These are phyloP conservation scores for Candida dajiaensis DNA, from an alignment of 805 yeast genomes.

Conservation along the genomic window DNA sequence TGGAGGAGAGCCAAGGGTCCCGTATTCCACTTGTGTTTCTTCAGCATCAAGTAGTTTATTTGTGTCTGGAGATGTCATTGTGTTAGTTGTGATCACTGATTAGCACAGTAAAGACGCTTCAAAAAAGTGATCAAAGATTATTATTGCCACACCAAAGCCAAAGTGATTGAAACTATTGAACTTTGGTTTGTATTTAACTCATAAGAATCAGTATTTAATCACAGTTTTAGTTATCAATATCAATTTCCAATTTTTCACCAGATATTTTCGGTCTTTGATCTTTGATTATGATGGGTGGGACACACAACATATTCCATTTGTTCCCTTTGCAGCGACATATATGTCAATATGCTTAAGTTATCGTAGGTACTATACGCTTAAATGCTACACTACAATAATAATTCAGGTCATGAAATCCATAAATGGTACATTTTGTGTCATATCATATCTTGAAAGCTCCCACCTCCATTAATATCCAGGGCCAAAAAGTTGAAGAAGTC, in stretches of 20 bases:
- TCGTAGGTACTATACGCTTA: too few species aligned
- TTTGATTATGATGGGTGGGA: too few species aligned
- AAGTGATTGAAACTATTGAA: too few species aligned
- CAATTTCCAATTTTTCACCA: conserved; percentile 23
- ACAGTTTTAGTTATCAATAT: conserved; percentile 16
- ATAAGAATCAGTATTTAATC: neutral
- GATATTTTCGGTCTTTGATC: conserved; percentile 10
- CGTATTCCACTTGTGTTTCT: neutral
- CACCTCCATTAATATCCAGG: conserved; percentile 20
- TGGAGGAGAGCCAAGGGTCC: neutral
- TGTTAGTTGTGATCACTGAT: neutral
- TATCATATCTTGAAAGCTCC: conserved; percentile 14
- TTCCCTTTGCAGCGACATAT: too few species aligned
- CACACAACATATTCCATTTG: too few species aligned
- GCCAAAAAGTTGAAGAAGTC: conserved; percentile 27
- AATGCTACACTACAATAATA: too few species aligned
- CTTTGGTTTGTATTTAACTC: neutral
- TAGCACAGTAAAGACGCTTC: neutral
- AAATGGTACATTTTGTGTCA: neutral
- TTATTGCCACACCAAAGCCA: too few species aligned
- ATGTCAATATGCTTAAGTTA: too few species aligned
- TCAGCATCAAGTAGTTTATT: neutral
- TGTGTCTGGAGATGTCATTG: neutral
- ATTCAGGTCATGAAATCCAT: conserved; percentile 7
- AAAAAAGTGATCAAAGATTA: too few species aligned